Evolutionary conservation across 2,329 filamentous ascomycete species (phyloP).

Genomic region (Rutstroemia sp.): DNA sequence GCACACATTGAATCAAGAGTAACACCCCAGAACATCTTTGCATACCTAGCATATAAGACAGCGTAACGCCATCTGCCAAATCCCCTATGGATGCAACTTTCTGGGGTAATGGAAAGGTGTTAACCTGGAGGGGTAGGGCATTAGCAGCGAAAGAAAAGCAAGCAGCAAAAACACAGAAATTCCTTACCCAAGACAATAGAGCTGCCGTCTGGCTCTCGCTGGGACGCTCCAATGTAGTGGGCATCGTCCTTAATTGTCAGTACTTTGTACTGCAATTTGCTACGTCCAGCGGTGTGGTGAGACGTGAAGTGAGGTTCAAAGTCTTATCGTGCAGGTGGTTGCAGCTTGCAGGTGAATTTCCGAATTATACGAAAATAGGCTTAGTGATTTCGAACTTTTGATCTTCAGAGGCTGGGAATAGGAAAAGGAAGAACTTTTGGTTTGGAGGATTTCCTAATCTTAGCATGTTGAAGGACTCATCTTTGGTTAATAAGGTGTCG

Average conservation of each 20-base stretch:
- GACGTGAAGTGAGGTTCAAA: constrained; percentile 7
- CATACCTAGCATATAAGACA: constrained; percentile 33
- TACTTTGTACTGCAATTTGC: background rate
- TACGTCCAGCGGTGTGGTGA: constrained; percentile 8
- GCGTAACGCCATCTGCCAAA: constrained; percentile 29
- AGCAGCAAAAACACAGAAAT: constrained; percentile 11
- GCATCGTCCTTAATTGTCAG: constrained; percentile 4
- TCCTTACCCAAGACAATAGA: constrained; percentile 47
- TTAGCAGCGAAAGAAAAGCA: background rate
- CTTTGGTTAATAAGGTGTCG: background rate
- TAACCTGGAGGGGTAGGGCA: constrained; percentile 23
- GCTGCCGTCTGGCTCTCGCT: constrained; percentile 34
- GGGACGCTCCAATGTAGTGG: constrained; percentile 6
- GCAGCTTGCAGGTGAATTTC: constrained; percentile 7
- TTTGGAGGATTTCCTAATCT: background rate
- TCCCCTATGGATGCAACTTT: constrained; percentile 26
- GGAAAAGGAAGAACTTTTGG: background rate
- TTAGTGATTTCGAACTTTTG: background rate
- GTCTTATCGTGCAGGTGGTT: constrained; percentile 7
- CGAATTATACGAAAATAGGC: constrained; percentile 7
- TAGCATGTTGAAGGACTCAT: background rate
- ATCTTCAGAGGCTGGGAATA: background rate
- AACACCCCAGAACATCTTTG: background rate
- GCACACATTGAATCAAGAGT: background rate
- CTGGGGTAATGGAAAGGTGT: constrained; percentile 28